Evolutionary conservation across 2,329 filamentous ascomycete species (phyloP).

Genomic region (Verticillium alfalfae): DNA sequence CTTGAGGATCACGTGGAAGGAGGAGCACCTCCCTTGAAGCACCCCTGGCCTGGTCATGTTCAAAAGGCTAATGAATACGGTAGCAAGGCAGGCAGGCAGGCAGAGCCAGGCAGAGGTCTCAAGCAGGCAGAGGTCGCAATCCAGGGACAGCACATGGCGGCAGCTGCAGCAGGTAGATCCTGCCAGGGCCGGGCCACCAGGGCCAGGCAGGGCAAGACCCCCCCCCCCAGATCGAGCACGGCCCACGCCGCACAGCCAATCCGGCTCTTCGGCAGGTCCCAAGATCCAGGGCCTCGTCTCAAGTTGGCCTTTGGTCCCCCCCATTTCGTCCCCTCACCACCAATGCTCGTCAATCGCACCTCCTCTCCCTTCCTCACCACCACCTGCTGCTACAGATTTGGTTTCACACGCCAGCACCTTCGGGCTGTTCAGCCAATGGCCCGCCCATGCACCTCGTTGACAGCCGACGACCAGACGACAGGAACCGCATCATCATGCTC

Average conservation of each 20-base stretch:
- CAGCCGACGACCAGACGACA: constrained; percentile 1
- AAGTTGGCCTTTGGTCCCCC: constrained; percentile 5
- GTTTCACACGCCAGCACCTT: constrained; percentile 8
- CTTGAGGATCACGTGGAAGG: too few species aligned
- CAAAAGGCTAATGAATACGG: not conserved
- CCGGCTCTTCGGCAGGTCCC: not conserved
- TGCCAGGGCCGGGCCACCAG: too few species aligned
- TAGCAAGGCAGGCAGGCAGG: too few species aligned
- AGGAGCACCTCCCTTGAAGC: too few species aligned
- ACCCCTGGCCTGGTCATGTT: too few species aligned
- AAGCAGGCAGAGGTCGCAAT: too few species aligned
- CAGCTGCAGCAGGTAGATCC: not conserved
- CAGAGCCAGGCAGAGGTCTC: too few species aligned
- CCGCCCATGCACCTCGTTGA: not conserved
- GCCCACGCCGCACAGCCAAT: not conserved
- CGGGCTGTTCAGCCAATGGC: not conserved
- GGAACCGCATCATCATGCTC: not conserved
- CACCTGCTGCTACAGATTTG: constrained; percentile 6
- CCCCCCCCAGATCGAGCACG: not conserved
- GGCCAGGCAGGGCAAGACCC: not conserved
- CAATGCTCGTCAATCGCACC: constrained; percentile 5
- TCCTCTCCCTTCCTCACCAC: not conserved
- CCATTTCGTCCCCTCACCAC: constrained; percentile 6
- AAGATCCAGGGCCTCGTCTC: not conserved
- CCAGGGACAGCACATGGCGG: not conserved